phyloP scores from a whole-genome alignment of 805 yeast species.

The Ogataea corticis region DNA sequence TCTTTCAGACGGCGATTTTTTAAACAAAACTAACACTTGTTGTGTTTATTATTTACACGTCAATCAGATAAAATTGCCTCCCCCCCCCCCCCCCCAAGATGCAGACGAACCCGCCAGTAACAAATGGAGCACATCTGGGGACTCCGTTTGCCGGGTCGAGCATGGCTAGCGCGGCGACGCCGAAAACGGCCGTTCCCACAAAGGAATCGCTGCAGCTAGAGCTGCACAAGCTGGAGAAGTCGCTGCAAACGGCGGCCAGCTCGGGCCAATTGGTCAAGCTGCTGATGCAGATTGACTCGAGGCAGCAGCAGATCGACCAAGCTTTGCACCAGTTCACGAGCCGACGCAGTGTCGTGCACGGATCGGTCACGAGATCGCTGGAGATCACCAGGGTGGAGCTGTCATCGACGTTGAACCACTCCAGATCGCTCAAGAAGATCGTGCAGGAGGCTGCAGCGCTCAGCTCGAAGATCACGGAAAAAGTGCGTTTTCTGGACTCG shows the following conservation, averaged over 20 bases:
- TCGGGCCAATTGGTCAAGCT: conserved; percentile 26
- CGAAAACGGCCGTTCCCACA: conserved; percentile 12
- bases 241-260: conserved; percentile 26
- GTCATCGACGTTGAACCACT: conserved; percentile 57
- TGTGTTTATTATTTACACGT: not conserved
- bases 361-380: conserved; percentile 41
- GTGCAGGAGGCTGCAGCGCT: conserved; percentile 62
- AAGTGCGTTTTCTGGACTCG: conserved; percentile 66
- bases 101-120: conserved; percentile 1
- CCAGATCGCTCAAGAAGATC: conserved; percentile 54
- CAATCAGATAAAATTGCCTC: not conserved
- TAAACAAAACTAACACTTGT: not conserved
- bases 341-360: conserved; percentile 39
- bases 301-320: conserved; percentile 29
- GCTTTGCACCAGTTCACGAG: conserved; percentile 23
- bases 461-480: conserved; percentile 66
- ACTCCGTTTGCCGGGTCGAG: not conserved
- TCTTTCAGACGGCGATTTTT: not conserved
- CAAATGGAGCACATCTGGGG: not conserved
- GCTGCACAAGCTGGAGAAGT: conserved; percentile 21
- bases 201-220: conserved; percentile 25
- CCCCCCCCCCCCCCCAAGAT: not conserved
- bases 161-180: too few relatives aligned
- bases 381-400: conserved; percentile 65
- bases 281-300: conserved; percentile 24